Conservation (phyloP, 2,329 filamentous ascomycete species). For the Xylaria sp. region DNA sequence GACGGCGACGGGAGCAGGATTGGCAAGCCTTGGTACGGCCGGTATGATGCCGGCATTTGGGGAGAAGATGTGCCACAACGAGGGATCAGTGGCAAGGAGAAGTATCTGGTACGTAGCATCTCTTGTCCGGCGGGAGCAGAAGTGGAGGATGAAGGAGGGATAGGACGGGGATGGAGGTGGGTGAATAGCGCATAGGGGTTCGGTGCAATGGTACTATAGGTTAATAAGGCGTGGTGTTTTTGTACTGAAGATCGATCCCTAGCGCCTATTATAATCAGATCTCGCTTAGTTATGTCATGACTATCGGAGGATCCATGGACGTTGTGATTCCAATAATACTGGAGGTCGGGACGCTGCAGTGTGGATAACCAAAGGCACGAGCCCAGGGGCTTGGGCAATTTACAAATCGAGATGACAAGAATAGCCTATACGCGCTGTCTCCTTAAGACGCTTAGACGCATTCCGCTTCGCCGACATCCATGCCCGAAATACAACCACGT, state of each 20-base stretch:
- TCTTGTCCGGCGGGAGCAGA: background rate
- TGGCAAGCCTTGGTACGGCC: background rate
- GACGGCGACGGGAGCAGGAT: background rate
- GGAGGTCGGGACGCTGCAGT: background rate
- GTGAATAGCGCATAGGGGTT: background rate
- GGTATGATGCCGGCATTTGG: conserved; percentile 7
- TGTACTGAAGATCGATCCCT: conserved; percentile 10
- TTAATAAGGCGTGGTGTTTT: conserved; percentile 2
- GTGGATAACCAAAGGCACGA: background rate
- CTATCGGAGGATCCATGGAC: no score
- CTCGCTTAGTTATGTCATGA: background rate
- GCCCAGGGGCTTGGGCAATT: background rate
- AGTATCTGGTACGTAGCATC: background rate
- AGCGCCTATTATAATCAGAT: background rate
- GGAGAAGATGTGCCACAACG: background rate
- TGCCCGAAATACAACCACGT: background rate
- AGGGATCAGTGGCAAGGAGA: background rate
- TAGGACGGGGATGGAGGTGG: background rate
- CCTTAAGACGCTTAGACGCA: background rate
- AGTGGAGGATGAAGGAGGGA: background rate
- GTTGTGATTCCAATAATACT: background rate
- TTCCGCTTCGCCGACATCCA: background rate
- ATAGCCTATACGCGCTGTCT: background rate
- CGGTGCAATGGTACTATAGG: conserved; percentile 2
- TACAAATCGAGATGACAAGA: background rate